phyloP scores from a whole-genome alignment of 1,284 basidiomycete genomes.

The Ustilago crameri region DNA sequence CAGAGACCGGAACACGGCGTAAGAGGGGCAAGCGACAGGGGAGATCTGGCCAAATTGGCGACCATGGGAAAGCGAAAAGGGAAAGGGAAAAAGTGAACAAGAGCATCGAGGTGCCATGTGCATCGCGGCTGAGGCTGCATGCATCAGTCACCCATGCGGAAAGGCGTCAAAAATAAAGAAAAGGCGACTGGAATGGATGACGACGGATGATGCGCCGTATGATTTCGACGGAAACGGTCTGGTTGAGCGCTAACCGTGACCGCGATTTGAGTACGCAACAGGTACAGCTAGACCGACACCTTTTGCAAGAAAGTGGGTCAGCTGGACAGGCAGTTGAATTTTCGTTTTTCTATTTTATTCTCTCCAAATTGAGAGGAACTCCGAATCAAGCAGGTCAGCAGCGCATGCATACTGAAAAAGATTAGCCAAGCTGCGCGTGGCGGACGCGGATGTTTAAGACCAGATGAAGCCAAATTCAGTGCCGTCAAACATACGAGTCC shows the following conservation, averaged over 20 bases:
- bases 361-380: no score
- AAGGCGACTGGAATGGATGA: constrained; percentile 29
- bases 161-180: neutral
- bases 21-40: neutral
- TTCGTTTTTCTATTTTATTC: no score
- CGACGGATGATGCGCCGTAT: constrained; percentile 15
- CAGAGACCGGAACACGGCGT: neutral
- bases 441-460: no score
- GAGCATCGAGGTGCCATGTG: neutral
- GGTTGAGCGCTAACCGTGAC: neutral
- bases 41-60: neutral
- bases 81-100: neutral
- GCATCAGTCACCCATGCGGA: neutral
- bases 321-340: no score
- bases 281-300: no score
- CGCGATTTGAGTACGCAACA: no score
- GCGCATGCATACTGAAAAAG: no score
- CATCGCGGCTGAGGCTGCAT: constrained; percentile 4
- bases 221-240: constrained; percentile 9
- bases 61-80: neutral
- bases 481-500: no score
- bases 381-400: no score
- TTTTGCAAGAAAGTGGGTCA: neutral
- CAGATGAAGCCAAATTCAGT: no score
- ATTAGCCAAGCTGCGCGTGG: no score